Base-by-base conservation (phyloP, 306 rosid genomes). In the Begonia fuchsioides region DNA sequence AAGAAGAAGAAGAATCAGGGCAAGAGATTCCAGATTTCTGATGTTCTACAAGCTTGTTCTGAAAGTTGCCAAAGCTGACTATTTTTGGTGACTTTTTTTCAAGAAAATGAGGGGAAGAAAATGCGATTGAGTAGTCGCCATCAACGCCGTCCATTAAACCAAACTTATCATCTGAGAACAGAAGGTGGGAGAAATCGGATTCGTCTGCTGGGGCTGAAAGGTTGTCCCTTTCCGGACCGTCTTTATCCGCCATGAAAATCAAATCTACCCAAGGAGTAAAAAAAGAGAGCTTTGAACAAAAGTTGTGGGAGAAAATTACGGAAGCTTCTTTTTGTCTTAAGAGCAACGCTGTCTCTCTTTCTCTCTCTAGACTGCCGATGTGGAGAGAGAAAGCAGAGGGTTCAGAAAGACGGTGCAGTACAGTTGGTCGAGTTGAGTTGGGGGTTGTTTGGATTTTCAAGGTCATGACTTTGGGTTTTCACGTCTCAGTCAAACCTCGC, bases 131-230 rank as follows among this genome's bases (percentile, higher is more conserved):
- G 26, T 56, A 72, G 67, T 56, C 61, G 64, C 59, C 57, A 45
- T 17, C 32, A 13, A 64, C 48, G 60, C 53, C 68, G 46, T 47
- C 59, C 51, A 52, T 49, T 46, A 44, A 17, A 9, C 64, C 47
- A 26, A 35, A 19, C 35, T 26, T 2, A 35, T 76, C 76, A 4
- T 66, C 80, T n/a, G 70, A 74, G 19, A 79, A 77, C 32, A 85
- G 74, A 18, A 90, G 49, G 76, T 77, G 87, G 52, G 94, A 85
- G 77, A 90, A 85, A 66, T 72, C 71, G 14, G 90, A 64, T 38
- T 86, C 66, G 13, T 65, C 72, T 14, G 59, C 53, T 11, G 61
- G 43, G 50, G 67, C 51, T 20, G 52, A 39, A 26, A 57, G 63
- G 64, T 82, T 72, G 71, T 79, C 86, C 73, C 76, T 49, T 32